phyloP scores from a whole-genome alignment of 2,329 filamentous ascomycete genomes.

The Acrocalymma vagum region DNA sequence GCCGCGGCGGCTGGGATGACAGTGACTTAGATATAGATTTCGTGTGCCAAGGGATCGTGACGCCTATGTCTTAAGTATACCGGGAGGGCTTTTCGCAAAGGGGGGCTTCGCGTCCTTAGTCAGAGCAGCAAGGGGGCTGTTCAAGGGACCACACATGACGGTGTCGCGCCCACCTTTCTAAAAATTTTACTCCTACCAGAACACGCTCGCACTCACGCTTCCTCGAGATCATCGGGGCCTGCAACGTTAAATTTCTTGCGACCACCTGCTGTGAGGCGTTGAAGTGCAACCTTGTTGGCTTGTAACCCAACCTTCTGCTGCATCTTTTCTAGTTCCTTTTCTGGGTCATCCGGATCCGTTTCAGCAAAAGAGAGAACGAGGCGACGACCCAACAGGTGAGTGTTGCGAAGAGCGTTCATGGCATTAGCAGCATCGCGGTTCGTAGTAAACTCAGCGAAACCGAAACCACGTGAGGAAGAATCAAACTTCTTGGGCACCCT shows the following conservation, averaged over 20 bases:
- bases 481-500: constrained; percentile 96
- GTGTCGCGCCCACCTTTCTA: constrained; percentile 39
- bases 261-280: constrained; percentile 83
- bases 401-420: constrained; percentile 88
- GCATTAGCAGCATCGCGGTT: constrained; percentile 90
- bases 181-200: constrained; percentile 36
- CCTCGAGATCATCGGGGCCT: constrained; percentile 66
- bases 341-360: constrained; percentile 86
- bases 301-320: constrained; percentile 93
- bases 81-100: constrained; percentile 31
- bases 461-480: constrained; percentile 87
- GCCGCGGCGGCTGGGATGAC: constrained; percentile 31
- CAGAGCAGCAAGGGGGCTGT: constrained; percentile 42
- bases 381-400: constrained; percentile 88
- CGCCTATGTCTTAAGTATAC: constrained; percentile 38
- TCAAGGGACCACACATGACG: constrained; percentile 33
- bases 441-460: constrained; percentile 95
- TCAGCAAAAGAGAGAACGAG: constrained; percentile 92
- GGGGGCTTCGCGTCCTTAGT: constrained; percentile 40
- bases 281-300: constrained; percentile 87
- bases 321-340: constrained; percentile 97
- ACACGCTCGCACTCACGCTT: constrained; percentile 43
- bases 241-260: constrained; percentile 90
- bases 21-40: constrained; percentile 41
- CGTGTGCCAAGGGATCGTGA: constrained; percentile 40